Conservation (phyloP, 129 eudicot species). For the Calendula officinalis region DNA sequence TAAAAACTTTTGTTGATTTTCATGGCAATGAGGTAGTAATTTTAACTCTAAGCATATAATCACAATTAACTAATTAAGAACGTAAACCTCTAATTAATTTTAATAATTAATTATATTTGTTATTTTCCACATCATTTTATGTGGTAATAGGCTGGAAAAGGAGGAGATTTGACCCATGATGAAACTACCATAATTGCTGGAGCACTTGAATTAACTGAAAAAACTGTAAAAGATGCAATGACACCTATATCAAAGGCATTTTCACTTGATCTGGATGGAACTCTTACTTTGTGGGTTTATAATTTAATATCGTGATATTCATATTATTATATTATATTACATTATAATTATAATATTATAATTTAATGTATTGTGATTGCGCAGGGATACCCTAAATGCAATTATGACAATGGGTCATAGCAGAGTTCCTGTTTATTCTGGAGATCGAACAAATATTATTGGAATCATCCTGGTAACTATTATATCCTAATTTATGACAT, state of each 20-base stretch:
- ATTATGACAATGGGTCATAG: slow-evolving; percentile 98
- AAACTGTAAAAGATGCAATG: slow-evolving; percentile 98
- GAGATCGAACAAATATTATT: slow-evolving; percentile 68
- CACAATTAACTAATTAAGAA: background rate
- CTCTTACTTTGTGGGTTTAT: slow-evolving; percentile 85
- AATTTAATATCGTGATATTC: slow-evolving; percentile 37
- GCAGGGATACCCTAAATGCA: slow-evolving; percentile 94
- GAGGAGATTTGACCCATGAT: slow-evolving; percentile 96
- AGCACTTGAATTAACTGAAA: slow-evolving; percentile 90
- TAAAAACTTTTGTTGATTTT: slow-evolving; percentile 93
- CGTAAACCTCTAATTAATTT: background rate
- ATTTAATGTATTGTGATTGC: slow-evolving; percentile 17
- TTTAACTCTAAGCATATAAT: slow-evolving; percentile 4
- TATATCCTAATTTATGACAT: background rate
- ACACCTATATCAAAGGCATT: slow-evolving; percentile 96
- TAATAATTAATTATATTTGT: too few species aligned
- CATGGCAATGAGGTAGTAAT: slow-evolving; percentile 92
- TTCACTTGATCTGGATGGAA: slow-evolving; percentile 98
- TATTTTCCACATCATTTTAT: background rate
- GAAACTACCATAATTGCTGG: slow-evolving; percentile 98
- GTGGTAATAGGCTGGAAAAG: slow-evolving; percentile 89
- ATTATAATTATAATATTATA: slow-evolving; percentile 20
- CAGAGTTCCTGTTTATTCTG: slow-evolving; percentile 87
- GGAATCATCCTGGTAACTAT: slow-evolving; percentile 76
- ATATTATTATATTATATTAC: slow-evolving; percentile 12